Percentiles rank a stretch among this genome's conserved stretches.
Conservation (phyloP, 345 rosid genomes). For the Populus deltoides region DNA sequence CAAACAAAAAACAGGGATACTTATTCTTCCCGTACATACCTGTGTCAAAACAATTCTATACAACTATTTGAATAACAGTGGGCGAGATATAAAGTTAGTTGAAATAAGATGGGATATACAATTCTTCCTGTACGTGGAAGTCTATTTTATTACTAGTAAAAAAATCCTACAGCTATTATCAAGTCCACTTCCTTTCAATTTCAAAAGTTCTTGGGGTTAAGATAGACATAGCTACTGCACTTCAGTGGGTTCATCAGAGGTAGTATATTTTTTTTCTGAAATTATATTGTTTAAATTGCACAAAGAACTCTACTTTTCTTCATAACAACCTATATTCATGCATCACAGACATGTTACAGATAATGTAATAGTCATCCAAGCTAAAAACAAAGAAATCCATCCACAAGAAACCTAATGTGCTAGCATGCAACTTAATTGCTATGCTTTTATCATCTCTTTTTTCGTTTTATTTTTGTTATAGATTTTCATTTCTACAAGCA, state of each 20-base stretch:
- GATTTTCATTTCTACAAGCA: not conserved
- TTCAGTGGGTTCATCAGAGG: not conserved
- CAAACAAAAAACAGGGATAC: slow-evolving; percentile 23
- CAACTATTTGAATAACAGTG: not conserved
- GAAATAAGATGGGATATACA: not conserved
- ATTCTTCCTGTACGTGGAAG: not conserved
- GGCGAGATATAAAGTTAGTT: not conserved
- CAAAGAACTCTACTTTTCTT: not conserved
- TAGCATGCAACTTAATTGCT: not conserved
- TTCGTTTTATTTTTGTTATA: not conserved
- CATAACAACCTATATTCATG: not conserved
- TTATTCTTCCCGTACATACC: not conserved
- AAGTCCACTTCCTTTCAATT: not conserved
- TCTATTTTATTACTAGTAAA: not conserved
- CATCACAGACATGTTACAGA: not conserved
- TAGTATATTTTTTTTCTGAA: not conserved
- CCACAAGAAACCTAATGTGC: not conserved
- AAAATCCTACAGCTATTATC: not conserved
- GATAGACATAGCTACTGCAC: not conserved
- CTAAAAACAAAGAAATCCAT: not conserved
- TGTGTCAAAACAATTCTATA: not conserved
- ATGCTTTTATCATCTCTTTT: too few relatives aligned
- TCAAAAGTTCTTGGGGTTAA: not conserved
- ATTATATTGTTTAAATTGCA: not conserved
- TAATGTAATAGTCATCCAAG: not conserved